Percentiles rank a stretch among this genome's conserved stretches.
Conservation (phyloP, 106 monocot genomes). For the Dendrobium nobile region DNA sequence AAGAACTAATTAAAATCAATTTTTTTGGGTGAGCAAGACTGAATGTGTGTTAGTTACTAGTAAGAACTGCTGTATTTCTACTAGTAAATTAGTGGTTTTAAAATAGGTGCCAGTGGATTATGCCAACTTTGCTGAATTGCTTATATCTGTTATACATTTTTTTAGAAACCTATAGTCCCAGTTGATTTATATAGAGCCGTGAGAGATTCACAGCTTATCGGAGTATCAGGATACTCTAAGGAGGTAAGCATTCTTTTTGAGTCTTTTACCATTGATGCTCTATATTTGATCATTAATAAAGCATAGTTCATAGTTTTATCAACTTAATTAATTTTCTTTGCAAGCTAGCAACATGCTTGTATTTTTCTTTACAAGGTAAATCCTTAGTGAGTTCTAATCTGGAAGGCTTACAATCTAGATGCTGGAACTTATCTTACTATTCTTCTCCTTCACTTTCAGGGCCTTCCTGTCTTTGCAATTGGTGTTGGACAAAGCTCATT, state of each 20-base stretch:
- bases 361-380: neutral
- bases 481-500: slow-evolving; percentile 83
- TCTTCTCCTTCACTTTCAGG: slow-evolving; percentile 29
- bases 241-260: slow-evolving; percentile 44
- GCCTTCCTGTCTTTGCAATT: slow-evolving; percentile 77
- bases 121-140: slow-evolving; percentile 1
- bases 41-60: neutral
- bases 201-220: slow-evolving; percentile 76
- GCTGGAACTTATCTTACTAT: neutral
- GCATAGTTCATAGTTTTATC: neutral
- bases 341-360: neutral
- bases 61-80: neutral
- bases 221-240: slow-evolving; percentile 88
- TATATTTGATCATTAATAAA: no score
- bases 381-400: neutral
- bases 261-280: neutral
- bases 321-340: neutral
- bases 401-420: neutral
- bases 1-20: neutral
- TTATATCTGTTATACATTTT: neutral
- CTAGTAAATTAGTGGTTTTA: neutral
- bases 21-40: neutral
- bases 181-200: slow-evolving; percentile 60
- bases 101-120: neutral
- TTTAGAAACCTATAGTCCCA: slow-evolving; percentile 86